Evolutionary conservation across 306 rosid species (phyloP), one percentile per base, ranked within the genome.

Genomic region (Malus sieversii): DNA sequence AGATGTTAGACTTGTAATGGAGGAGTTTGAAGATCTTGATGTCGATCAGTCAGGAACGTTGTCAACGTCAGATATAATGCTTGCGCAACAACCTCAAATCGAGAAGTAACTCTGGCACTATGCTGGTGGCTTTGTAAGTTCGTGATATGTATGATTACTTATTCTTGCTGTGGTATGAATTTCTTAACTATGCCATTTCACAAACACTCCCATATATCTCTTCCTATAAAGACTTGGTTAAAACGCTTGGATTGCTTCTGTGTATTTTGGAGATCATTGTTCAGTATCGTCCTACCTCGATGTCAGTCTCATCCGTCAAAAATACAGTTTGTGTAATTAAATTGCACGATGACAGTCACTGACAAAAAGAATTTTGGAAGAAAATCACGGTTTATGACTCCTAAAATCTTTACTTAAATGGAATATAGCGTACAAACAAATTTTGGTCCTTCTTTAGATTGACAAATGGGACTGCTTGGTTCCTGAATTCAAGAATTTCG

Each of bases 31-130:
- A 70, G 76, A 86, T 73, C 93, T 95, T 71, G 98, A 95, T 73
- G 87, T 92, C 82, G 99, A 95, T 86, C 90, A 90, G 53, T 92
- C 97, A 9, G 99, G 99, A 73, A 82, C 93, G 8, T 70, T 95
- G 58, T 80, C 97, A 6, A 4, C 1, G 38, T 86, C 92, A 30
- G 99, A 95, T 72, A 77, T 95, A 80, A 62, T 44, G 20, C 88
- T 89, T 80, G 91, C 93, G 79, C 96, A 90, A 65, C 75, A 87
- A 69, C 79, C 88, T 77, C 74, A 75, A 60, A 72, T 53, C 68
- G 22, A 69, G 62, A 32, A 55, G 60, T 74, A 70, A 75, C 30
- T 33, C 10, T 27, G 59, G 55, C 46, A n/a, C 60, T 66, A 14
- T 53, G 30, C 55, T 64, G n/a, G 35, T 64, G 25, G 20, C 35